Evolutionary conservation across 2,329 filamentous ascomycete genomes (phyloP), one percentile per base, ranked within the genome.

Genomic region (Colletotrichum coccodes): DNA sequence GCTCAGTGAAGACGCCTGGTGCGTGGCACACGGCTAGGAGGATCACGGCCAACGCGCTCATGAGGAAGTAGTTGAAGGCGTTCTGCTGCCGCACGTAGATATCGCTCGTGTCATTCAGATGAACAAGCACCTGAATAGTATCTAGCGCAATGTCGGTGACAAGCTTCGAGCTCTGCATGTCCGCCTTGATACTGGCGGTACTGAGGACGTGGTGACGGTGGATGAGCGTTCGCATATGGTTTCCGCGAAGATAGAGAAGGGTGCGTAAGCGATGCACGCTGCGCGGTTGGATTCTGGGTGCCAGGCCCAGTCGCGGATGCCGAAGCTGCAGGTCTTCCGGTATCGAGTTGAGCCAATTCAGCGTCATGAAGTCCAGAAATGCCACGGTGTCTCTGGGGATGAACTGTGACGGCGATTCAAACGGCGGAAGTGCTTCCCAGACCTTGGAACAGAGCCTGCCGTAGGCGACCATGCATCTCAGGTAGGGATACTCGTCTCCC

Each of bases 381-480:
- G 77, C 74, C 38, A 78, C 80, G 0, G 78, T 78, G 28, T 85
- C 82, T 0, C 79, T 76, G 0, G 78, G 78, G 2, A 80, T 82
- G 52, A 73, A 64, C 57, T 80, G 66, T 8, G 65, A 68, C 2
- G 65, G 60, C 38, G 77, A 78, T 3, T 78, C 79, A 71, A 84
- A 75, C 12, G 76, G 74, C 18, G 73, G 82, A 1, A 85, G 79
- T 0, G 84, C 76, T 0, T 82, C 80, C 84, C 83, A 85, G 6
- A 86, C 79, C 56, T 82, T 83, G 3, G 83, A 82, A 56, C 82
- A 83, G 0, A 86, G 75, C 0, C 82, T 78, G 0, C 82, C 82
- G 44, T 86, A 85, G 0, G 79, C 80, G 1, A 86, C 81, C 82
- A 86, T 83, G 54, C 83, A 85, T 3, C 80, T 80, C 0, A 86